These are phyloP conservation scores for Epithemia pelagica DNA, from an alignment of 108 stramenopile genomes.

Conservation along the genomic window DNA sequence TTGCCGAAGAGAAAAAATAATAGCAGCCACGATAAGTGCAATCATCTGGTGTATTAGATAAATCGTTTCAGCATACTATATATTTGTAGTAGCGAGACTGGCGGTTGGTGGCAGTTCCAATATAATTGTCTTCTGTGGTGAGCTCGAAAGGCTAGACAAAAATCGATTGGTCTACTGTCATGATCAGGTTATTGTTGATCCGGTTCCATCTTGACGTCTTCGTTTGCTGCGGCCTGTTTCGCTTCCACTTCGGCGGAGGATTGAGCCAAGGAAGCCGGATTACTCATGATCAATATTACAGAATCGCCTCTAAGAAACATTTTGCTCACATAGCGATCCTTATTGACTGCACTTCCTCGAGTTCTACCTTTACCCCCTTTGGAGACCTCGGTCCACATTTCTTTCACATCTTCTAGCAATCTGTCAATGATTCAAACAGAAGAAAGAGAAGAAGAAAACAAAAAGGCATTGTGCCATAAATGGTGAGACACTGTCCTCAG, in stretches of 20 bases:
- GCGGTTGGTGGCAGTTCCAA: neutral
- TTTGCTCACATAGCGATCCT: slow-evolving; percentile 97
- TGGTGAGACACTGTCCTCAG: neutral
- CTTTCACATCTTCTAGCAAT: slow-evolving; percentile 97
- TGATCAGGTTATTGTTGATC: too few species aligned
- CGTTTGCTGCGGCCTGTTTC: neutral
- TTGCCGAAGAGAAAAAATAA: slow-evolving; percentile 46
- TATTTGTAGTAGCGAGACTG: neutral
- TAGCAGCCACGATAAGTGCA: neutral
- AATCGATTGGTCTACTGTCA: too few species aligned
- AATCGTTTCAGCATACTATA: neutral
- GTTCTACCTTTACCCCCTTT: slow-evolving; percentile 90
- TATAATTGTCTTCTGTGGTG: too few species aligned
- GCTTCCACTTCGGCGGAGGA: too few species aligned
- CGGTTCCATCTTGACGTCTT: neutral
- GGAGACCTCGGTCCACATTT: slow-evolving; percentile 98
- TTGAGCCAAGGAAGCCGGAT: slow-evolving; percentile 77
- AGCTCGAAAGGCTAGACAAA: too few species aligned
- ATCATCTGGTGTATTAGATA: slow-evolving; percentile 2
- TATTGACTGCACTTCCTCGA: slow-evolving; percentile 83
- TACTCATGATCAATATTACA: slow-evolving; percentile 91
- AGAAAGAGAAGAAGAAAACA: too few species aligned
- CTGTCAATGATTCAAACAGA: too few species aligned
- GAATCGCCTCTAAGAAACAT: slow-evolving; percentile 99
- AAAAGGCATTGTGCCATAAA: neutral